These are phyloP conservation scores for Ganoderma sinense DNA, from an alignment of 1,284 basidiomycete genomes.

Conservation along the genomic window DNA sequence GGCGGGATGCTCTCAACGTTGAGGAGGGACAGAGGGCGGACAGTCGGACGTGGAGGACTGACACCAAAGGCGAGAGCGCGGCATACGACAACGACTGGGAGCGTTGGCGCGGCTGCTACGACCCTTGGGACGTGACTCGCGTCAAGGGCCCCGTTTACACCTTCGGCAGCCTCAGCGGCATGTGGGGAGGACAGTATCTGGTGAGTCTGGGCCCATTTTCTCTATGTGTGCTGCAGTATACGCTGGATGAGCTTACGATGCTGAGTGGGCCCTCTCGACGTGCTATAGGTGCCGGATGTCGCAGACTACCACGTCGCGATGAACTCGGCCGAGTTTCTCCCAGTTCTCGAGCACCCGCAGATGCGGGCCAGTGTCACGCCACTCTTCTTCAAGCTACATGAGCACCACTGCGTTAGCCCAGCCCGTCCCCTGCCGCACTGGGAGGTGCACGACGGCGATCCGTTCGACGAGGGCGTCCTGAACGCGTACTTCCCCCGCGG, in stretches of 20 bases:
- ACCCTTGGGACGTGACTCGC: slow-evolving; percentile 47
- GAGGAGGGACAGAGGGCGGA: slow-evolving; percentile 35
- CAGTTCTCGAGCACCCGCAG: slow-evolving; percentile 34
- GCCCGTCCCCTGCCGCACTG: slow-evolving; percentile 37
- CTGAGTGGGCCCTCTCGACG: not conserved
- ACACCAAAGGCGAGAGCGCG: slow-evolving; percentile 42
- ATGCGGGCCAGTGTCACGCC: slow-evolving; percentile 48
- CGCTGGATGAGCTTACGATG: not conserved
- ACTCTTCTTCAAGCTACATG: slow-evolving; percentile 60
- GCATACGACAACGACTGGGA: slow-evolving; percentile 69
- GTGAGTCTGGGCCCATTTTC: slow-evolving; percentile 44
- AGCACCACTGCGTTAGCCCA: slow-evolving; percentile 59
- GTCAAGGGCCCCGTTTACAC: slow-evolving; percentile 44
- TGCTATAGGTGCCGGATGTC: slow-evolving; percentile 43
- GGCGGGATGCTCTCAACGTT: slow-evolving; percentile 41
- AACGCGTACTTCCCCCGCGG: slow-evolving; percentile 61
- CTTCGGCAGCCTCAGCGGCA: slow-evolving; percentile 57
- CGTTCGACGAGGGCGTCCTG: slow-evolving; percentile 53
- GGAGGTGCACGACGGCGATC: slow-evolving; percentile 37
- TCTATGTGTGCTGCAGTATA: not conserved
- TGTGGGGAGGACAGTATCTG: slow-evolving; percentile 67
- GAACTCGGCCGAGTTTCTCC: slow-evolving; percentile 45
- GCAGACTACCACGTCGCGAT: slow-evolving; percentile 40
- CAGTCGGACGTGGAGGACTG: slow-evolving; percentile 31
- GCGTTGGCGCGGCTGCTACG: slow-evolving; percentile 56